Base-by-base conservation (phyloP, 352 stramenopile species). In the Pythium vanterpoolii region DNA sequence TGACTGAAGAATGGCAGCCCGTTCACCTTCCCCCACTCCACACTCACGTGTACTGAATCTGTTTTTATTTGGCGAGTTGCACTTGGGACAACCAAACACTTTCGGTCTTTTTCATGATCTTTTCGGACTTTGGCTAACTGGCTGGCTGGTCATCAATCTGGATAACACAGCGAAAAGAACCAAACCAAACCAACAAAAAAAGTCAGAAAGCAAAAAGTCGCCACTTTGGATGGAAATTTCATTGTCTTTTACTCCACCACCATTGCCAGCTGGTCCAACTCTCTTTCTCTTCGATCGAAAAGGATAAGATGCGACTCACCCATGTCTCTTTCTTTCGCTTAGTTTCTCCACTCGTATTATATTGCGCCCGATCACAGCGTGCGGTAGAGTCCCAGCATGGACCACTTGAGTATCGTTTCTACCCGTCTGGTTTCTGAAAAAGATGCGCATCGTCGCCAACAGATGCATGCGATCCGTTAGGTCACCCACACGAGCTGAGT, bases 371-470 rank as follows among this genome's bases (percentile, higher is more conserved):
- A n/a, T n/a, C 10, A 42, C 8, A 42, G 19, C 7, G 5, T 9
- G 34, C 34, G 34, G 11, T 16, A 42, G 34, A 42, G 19, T 42
- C 14, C 31, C 31, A 11, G 18, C 34, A 18, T 21, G 34, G 34
- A 16, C 34, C 34, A 42, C 18, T 6, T 23, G 19, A 4, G 42
- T n/a, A 18, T 38, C 24, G 28, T 66, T 34, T 60, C 43, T 66
- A 31, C 59, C 7, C 59, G 49, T 66, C 59, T 66, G 59, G 59
- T 66, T 66, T 60, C 59, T 66, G 59, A 59, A 56, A 65, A 63
- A 56, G 44, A 63, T 56, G 18, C 42, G 45, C 47, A 39, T 56
- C 59, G 59, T 66, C 59, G 59, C 42, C 34, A 49, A 56, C 59
- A 66, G 49, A 45, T 51, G 59, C 23, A 26, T 13, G 8, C 9